phyloP scores from a whole-genome alignment of 441 rosid genomes.

The Sinapis alba region DNA sequence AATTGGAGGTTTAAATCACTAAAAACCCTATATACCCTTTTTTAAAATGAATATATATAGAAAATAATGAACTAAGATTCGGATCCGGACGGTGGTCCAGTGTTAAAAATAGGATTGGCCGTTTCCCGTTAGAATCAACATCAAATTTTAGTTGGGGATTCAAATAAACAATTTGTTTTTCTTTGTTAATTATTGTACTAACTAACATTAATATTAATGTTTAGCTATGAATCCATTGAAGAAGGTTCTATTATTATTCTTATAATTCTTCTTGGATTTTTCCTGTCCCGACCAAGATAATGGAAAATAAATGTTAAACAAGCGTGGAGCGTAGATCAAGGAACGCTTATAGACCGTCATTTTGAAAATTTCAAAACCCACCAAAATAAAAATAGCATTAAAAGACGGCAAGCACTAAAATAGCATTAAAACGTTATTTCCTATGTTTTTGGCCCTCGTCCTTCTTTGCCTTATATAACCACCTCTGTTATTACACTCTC shows the following conservation, averaged over 20 bases:
- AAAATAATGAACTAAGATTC: not conserved
- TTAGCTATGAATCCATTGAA: not conserved
- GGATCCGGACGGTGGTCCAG: not conserved
- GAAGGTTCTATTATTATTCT: not conserved
- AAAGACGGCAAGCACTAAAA: not conserved
- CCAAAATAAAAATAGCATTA: not conserved
- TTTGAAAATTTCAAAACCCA: not conserved
- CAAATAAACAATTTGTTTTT: not conserved
- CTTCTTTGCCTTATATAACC: constrained; percentile 15
- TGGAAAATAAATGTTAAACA: not conserved
- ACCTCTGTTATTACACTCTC: constrained; percentile 12
- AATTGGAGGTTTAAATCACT: too few species aligned
- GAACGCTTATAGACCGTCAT: not conserved
- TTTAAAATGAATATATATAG: too few species aligned
- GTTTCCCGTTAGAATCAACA: not conserved
- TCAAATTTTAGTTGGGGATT: not conserved
- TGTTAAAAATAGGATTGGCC: not conserved
- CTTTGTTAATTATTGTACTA: not conserved
- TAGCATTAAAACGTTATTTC: not conserved
- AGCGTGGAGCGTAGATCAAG: not conserved
- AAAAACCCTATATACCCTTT: too few species aligned
- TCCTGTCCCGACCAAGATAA: not conserved
- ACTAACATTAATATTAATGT: not conserved
- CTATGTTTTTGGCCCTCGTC: constrained; percentile 19
- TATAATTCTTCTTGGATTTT: not conserved